Conservation (phyloP, 345 rosid genomes). For the Bruguiera gymnorhiza region DNA sequence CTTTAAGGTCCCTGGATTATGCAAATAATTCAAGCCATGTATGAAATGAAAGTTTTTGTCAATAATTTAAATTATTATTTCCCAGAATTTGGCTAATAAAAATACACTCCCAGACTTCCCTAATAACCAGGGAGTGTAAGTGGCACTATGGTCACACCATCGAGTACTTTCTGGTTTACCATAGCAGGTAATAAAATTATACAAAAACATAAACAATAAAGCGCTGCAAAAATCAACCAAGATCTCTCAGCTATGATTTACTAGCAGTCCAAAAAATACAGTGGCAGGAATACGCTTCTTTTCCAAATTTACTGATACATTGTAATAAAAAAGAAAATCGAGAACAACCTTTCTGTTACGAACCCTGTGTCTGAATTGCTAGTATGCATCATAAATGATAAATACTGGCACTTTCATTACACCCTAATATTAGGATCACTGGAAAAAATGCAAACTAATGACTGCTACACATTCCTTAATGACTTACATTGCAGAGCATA, state of each 20-base stretch:
- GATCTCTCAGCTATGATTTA: too few relatives aligned
- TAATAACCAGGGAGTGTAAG: neutral
- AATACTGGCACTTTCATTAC: neutral
- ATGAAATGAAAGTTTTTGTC: neutral
- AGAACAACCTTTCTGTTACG: too few relatives aligned
- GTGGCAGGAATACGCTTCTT: too few relatives aligned
- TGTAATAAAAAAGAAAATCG: too few relatives aligned
- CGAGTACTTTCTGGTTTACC: neutral
- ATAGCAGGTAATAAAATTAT: neutral
- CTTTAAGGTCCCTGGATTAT: slow-evolving; percentile 77
- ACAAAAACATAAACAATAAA: neutral
- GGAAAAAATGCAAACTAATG: too few relatives aligned
- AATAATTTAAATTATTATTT: neutral
- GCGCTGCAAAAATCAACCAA: too few relatives aligned
- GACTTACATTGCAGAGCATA: too few relatives aligned
- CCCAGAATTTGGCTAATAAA: neutral
- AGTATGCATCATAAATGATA: neutral
- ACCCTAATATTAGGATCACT: neutral
- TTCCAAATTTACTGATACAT: too few relatives aligned
- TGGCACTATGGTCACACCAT: neutral
- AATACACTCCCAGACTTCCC: neutral
- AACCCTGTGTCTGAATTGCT: neutral
- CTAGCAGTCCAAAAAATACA: too few relatives aligned
- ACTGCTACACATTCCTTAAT: too few relatives aligned
- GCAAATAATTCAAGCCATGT: neutral